Conservation (phyloP, 2,329 filamentous ascomycete genomes). For the Trichophyton benhamiae region DNA sequence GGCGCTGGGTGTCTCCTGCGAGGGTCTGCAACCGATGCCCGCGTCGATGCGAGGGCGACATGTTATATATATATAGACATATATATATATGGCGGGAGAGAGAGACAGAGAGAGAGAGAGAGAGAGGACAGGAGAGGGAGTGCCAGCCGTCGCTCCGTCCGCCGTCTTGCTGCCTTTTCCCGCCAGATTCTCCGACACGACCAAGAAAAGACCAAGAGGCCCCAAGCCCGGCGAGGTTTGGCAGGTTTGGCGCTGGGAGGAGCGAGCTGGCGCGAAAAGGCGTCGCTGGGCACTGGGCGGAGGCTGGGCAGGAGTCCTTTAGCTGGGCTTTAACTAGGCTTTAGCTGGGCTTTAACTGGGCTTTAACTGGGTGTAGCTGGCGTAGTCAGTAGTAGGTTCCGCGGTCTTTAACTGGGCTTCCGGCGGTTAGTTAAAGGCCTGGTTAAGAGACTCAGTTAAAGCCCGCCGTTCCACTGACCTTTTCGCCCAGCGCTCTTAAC, state of each 20-base stretch:
- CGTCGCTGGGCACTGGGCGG: background rate
- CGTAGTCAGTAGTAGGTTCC: no score
- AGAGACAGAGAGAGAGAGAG: no score
- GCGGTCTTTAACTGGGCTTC: background rate
- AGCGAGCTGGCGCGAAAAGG: background rate
- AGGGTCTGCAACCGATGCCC: no score
- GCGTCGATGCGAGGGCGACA: background rate
- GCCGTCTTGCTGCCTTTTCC: background rate
- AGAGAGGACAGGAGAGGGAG: no score
- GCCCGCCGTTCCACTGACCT: no score
- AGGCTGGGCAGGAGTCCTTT: background rate
- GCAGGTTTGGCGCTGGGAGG: background rate
- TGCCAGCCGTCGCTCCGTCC: background rate
- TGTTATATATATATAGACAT: no score
- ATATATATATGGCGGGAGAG: no score
- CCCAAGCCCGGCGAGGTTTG: background rate
- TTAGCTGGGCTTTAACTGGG: background rate
- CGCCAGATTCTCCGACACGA: conserved; percentile 2
- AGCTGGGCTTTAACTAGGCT: background rate
- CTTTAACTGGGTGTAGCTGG: no score
- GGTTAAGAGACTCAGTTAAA: background rate
- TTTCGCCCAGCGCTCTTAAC: no score
- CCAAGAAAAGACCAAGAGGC: background rate
- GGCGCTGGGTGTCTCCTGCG: no score
- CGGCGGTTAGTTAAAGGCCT: no score